Evolutionary conservation across 192 early-diverging fungal genomes (phyloP).

Genomic region (Piromyces sp.): DNA sequence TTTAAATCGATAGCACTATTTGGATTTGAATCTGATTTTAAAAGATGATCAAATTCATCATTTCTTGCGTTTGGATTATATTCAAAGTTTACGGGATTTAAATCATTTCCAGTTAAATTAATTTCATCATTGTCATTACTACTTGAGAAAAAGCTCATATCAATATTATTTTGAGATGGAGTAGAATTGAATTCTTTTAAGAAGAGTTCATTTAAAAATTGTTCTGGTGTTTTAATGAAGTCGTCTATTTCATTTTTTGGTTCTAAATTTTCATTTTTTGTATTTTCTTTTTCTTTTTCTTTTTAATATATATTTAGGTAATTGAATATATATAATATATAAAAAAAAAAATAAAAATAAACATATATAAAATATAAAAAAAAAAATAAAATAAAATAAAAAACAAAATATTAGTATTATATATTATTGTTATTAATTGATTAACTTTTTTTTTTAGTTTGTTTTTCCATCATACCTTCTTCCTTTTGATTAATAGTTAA

Average conservation of each 20-base stretch:
- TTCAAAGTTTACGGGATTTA: too few relatives aligned
- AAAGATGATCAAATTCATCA: neutral
- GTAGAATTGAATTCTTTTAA: neutral
- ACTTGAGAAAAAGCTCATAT: neutral
- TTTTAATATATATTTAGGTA: too few relatives aligned
- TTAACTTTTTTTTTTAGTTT: neutral
- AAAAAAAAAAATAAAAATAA: too few relatives aligned
- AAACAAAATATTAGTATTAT: too few relatives aligned
- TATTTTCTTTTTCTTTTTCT: too few relatives aligned
- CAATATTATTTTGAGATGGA: neutral
- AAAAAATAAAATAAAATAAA: too few relatives aligned
- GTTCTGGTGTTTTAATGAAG: neutral
- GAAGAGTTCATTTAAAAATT: neutral
- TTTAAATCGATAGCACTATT: neutral
- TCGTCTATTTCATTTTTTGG: neutral
- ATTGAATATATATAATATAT: too few relatives aligned
- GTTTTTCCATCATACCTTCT: neutral
- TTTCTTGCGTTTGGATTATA: neutral
- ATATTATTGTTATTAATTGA: too few relatives aligned
- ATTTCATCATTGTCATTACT: neutral
- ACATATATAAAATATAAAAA: too few relatives aligned
- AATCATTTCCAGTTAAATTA: too few relatives aligned
- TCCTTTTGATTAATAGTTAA: neutral
- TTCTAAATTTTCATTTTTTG: neutral
- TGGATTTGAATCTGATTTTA: neutral